Conservation (phyloP, 2,329 filamentous ascomycete genomes). For the Trichoderma sp. region DNA sequence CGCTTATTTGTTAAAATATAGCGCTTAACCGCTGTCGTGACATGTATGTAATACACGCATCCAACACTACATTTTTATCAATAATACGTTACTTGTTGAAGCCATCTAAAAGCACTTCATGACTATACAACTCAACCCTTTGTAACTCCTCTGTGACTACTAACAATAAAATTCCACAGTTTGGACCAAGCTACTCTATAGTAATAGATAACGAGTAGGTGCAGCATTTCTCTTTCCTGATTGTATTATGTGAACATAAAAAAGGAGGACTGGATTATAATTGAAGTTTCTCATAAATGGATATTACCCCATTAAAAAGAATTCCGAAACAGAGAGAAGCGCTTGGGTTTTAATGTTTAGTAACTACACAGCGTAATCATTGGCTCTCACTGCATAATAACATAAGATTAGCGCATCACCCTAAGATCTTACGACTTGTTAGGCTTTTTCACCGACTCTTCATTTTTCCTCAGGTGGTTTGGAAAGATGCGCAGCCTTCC, state of each 20-base stretch:
- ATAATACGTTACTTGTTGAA: too few species aligned
- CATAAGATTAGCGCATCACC: background rate
- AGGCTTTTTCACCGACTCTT: background rate
- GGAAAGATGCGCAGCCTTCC: background rate
- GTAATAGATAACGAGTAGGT: background rate
- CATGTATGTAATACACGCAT: background rate
- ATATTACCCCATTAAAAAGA: background rate
- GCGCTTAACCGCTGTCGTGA: background rate
- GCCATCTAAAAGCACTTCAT: too few species aligned
- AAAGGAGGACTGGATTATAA: background rate
- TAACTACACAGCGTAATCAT: background rate
- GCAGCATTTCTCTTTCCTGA: background rate
- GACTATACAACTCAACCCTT: too few species aligned
- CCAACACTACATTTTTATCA: background rate
- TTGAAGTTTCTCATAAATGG: background rate
- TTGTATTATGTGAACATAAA: background rate
- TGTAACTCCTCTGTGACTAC: too few species aligned
- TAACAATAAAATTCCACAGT: too few species aligned
- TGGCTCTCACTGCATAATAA: background rate
- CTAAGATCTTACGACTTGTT: background rate
- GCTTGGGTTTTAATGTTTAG: background rate
- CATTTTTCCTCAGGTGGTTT: background rate
- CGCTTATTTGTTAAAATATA: background rate
- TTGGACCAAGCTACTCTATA: background rate
- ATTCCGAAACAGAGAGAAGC: background rate